Conservation (phyloP, 73 alveolate species). For the Loxodes magnus region DNA sequence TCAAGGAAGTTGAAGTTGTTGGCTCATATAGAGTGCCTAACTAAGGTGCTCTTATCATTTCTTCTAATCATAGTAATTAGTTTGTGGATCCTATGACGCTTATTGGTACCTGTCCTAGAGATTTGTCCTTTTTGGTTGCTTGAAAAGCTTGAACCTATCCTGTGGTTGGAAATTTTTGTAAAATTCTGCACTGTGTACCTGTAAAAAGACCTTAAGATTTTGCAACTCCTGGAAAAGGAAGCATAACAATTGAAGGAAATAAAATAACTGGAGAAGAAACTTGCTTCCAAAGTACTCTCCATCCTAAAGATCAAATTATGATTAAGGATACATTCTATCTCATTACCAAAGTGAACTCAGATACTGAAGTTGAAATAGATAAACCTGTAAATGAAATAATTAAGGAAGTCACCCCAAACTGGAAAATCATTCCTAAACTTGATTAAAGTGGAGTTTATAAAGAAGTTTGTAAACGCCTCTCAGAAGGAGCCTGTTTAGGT, state of each 20-base stretch:
- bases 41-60: slow-evolving; percentile 85
- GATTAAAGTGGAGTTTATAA: slow-evolving; percentile 83
- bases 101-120: slow-evolving; percentile 17
- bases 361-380: slow-evolving; percentile 21
- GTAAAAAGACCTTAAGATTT: slow-evolving; percentile 75
- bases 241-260: slow-evolving; percentile 27
- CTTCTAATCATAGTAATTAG: slow-evolving; percentile 93
- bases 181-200: slow-evolving; percentile 62
- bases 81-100: slow-evolving; percentile 83
- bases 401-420: slow-evolving; percentile 22
- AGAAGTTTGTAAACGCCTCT: slow-evolving; percentile 58
- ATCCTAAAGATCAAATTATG: slow-evolving; percentile 35
- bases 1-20: slow-evolving; percentile 61
- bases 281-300: slow-evolving; percentile 30
- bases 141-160: slow-evolving; percentile 42
- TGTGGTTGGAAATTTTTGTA: slow-evolving; percentile 56
- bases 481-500: slow-evolving; percentile 77
- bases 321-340: slow-evolving; percentile 23
- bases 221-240: slow-evolving; percentile 52
- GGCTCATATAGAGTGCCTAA: slow-evolving; percentile 53
- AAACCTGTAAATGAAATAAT: slow-evolving; percentile 10
- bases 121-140: slow-evolving; percentile 57
- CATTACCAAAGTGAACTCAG: slow-evolving; percentile 29
- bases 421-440: slow-evolving; percentile 77
- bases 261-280: slow-evolving; percentile 49